Base-by-base conservation (phyloP, 2,329 filamentous ascomycete species). In the Botrytis paeoniae region DNA sequence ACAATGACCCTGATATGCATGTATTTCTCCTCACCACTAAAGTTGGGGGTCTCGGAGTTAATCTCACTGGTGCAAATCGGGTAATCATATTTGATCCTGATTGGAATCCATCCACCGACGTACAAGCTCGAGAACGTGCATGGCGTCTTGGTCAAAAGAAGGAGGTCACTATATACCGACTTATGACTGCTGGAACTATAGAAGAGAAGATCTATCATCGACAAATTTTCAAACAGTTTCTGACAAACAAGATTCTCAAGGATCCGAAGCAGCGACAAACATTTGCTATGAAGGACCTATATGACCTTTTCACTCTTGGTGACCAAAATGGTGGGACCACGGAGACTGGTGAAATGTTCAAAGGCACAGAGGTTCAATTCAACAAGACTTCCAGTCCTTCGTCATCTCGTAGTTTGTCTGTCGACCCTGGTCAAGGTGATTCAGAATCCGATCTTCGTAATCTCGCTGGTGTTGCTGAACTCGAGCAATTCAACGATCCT, bases 131-230 rank as follows among this genome's bases (percentile, higher is more conserved):
- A 65, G 96, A 99, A 82, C 89, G 96, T 79, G 96, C 97, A 9
- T 99, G 96, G 96, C 90, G 96, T 73, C 85, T 99, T 2, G 96
- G 96, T 0, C 96, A 99, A 83, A 98, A 97, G 82, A 91, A 92
- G 71, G 94, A 97, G 65, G 96, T 99, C 41, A 95, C 94, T 7
- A 97, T 99, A 35, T 99, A 98, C 81, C 92, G 97, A 51, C 86
- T 99, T n/a, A 97, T 99, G 93, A 97, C 94, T 6, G 94, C 95
- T 8, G 96, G 96, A 1, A 99, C 97, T 0, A 99, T 99, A 37
- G 96, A 99, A 80, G 96, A 99, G 82, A 99, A 99, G 84, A 99
- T 99, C 43, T 99, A 98, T 76, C 95, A 99, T 82, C 92, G 97
- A 25, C 96, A 99, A 80, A 96, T 99, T 69, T 99, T 97, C 86